Evolutionary conservation across 495 filamentous ascomycete genomes (phyloP).

Genomic region (Rostrohypoxylon terebratum): DNA sequence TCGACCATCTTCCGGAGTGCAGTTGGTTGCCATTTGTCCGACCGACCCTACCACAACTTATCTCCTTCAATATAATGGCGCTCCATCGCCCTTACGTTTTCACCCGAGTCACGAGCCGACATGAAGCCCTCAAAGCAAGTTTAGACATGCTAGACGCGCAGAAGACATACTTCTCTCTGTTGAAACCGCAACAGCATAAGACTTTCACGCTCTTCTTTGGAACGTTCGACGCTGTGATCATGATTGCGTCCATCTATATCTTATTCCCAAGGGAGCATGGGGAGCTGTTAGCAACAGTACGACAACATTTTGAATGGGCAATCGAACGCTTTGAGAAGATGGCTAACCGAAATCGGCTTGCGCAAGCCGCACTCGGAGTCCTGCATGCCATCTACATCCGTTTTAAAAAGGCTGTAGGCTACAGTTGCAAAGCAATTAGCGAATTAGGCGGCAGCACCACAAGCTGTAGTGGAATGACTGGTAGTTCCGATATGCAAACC

Average conservation of each 20-base stretch:
- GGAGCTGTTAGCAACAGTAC: conserved; percentile 55
- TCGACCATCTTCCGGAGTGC: conserved; percentile 61
- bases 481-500: conserved; percentile 43
- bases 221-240: conserved; percentile 72
- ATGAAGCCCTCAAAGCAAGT: conserved; percentile 65
- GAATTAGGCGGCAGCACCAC: conserved; percentile 26
- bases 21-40: conserved; percentile 65
- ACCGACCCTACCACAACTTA: conserved; percentile 59
- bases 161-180: conserved; percentile 59
- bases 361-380: conserved; percentile 65
- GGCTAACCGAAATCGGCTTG: conserved; percentile 61
- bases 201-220: conserved; percentile 67
- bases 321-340: conserved; percentile 65
- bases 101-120: conserved; percentile 62
- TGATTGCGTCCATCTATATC: conserved; percentile 69
- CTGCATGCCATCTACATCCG: conserved; percentile 60
- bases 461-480: conserved; percentile 17
- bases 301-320: conserved; percentile 65
- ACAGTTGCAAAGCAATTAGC: conserved; percentile 30
- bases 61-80: conserved; percentile 67
- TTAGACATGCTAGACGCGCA: conserved; percentile 67
- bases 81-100: conserved; percentile 74
- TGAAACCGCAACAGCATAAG: conserved; percentile 65
- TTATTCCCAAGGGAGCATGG: conserved; percentile 62
- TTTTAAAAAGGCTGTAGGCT: conserved; percentile 57